Evolutionary conservation across 2,329 filamentous ascomycete species (phyloP).

Genomic region (Penicillium concentricum): DNA sequence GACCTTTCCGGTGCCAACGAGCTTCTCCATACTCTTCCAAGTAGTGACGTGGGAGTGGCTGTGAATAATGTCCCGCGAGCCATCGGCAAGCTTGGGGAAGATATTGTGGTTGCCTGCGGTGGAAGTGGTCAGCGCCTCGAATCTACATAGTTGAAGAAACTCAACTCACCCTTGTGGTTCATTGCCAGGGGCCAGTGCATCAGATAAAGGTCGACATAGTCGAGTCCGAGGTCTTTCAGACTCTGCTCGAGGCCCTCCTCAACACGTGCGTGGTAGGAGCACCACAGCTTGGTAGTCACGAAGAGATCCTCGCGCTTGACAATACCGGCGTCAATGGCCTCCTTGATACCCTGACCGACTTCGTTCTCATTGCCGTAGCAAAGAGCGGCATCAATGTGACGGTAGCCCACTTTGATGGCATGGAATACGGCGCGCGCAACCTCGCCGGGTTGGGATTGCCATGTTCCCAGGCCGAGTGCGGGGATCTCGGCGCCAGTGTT

Average conservation of each 20-base stretch:
- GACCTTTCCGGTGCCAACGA: conserved; percentile 55
- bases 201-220: conserved; percentile 78
- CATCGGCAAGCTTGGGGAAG: conserved; percentile 73
- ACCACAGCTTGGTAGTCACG: conserved; percentile 83
- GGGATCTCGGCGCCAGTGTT: conserved; percentile 65
- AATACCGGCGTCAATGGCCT: conserved; percentile 66
- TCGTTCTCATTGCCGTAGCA: conserved; percentile 66
- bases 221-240: conserved; percentile 69
- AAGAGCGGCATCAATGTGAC: conserved; percentile 42
- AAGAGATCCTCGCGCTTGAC: conserved; percentile 77
- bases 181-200: conserved; percentile 80
- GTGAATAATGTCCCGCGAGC: conserved; percentile 69
- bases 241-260: conserved; percentile 71
- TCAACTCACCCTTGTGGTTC: conserved; percentile 65
- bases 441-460: conserved; percentile 61
- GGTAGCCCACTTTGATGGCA: conserved; percentile 51
- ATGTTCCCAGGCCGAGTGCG: conserved; percentile 64
- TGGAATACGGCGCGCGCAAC: conserved; percentile 59
- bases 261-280: conserved; percentile 70
- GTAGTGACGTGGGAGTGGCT: conserved; percentile 71
- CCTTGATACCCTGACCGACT: conserved; percentile 73
- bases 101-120: conserved; percentile 36
- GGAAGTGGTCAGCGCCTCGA: background rate
- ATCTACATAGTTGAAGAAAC: background rate
- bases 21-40: conserved; percentile 68